phyloP scores from a whole-genome alignment of 1,284 basidiomycete genomes.

The Ceratobasidium sp. region DNA sequence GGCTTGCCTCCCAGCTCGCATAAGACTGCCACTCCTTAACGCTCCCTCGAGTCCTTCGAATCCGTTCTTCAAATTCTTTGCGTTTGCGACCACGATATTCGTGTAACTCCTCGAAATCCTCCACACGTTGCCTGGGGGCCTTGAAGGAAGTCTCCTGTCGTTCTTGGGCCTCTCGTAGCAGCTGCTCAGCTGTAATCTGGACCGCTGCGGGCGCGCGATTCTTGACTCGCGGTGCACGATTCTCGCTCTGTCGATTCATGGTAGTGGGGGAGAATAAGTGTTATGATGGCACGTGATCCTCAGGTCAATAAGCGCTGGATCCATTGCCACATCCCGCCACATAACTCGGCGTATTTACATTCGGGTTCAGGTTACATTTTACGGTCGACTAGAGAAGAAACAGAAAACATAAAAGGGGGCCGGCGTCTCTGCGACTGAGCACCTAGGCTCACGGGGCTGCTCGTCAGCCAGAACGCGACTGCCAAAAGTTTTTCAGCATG shows the following conservation, averaged over 20 bases:
- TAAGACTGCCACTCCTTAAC: slow-evolving; percentile 75
- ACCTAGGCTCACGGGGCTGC: not conserved
- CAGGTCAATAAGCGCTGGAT: not conserved
- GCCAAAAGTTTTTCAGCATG: not conserved
- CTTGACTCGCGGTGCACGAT: slow-evolving; percentile 77
- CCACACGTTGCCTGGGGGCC: slow-evolving; percentile 92
- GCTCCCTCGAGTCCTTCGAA: slow-evolving; percentile 89
- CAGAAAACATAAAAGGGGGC: too few relatives aligned
- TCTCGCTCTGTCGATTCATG: slow-evolving; percentile 43
- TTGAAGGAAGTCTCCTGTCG: slow-evolving; percentile 92
- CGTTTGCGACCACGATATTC: slow-evolving; percentile 96
- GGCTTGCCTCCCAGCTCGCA: slow-evolving; percentile 86
- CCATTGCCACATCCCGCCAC: not conserved
- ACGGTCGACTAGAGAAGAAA: too few relatives aligned
- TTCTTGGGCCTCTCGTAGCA: slow-evolving; percentile 98
- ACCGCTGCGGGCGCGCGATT: slow-evolving; percentile 94
- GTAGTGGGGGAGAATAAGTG: not conserved
- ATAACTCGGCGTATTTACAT: slow-evolving; percentile 73
- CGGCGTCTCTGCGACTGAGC: too few relatives aligned
- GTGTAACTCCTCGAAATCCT: slow-evolving; percentile 97
- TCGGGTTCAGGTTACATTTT: too few relatives aligned
- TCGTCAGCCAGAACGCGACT: not conserved
- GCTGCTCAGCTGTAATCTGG: slow-evolving; percentile 98
- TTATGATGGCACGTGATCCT: slow-evolving; percentile 34
- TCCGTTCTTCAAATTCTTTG: slow-evolving; percentile 96